A percentile compares a stretch with the other conserved stretches of the same genome.
phyloP scores from a whole-genome alignment of 192 early-diverging fungal genomes.

The Radiomyces spectabilis region DNA sequence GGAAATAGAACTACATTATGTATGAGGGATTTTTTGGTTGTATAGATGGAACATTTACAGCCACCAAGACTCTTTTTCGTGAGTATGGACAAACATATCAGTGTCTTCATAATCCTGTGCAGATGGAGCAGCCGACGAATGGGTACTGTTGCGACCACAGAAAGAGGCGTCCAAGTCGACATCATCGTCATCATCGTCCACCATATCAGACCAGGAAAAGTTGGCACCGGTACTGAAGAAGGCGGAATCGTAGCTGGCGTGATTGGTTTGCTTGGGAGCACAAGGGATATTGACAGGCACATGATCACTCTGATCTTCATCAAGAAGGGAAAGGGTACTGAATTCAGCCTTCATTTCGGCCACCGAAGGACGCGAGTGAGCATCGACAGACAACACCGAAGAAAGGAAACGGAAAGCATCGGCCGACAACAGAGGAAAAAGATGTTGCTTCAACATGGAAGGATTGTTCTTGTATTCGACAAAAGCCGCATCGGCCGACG shows the following conservation, averaged over 20 bases:
- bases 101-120: slow-evolving; percentile 5
- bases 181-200: background rate
- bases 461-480: slow-evolving; percentile 38
- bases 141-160: background rate
- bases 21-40: too few species aligned
- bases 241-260: slow-evolving; percentile 18
- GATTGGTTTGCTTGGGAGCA: slow-evolving; percentile 1
- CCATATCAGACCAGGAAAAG: slow-evolving; percentile 4
- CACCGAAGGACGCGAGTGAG: slow-evolving; percentile 29
- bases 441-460: slow-evolving; percentile 22
- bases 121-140: background rate
- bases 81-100: slow-evolving; percentile 16
- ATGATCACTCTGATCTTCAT: background rate
- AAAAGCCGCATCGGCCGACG: slow-evolving; percentile 35
- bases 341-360: slow-evolving; percentile 15
- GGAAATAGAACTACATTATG: too few species aligned
- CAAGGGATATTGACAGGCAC: slow-evolving; percentile 11
- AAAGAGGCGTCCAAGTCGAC: too few species aligned
- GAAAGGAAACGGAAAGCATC: slow-evolving; percentile 30
- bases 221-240: slow-evolving; percentile 3
- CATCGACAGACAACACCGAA: slow-evolving; percentile 35
- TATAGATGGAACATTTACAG: background rate
- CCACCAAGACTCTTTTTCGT: slow-evolving; percentile 22
- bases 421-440: slow-evolving; percentile 40
- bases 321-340: background rate